Conservation (phyloP, 192 early-diverging fungal genomes). For the Chytriomyces hyalinus region DNA sequence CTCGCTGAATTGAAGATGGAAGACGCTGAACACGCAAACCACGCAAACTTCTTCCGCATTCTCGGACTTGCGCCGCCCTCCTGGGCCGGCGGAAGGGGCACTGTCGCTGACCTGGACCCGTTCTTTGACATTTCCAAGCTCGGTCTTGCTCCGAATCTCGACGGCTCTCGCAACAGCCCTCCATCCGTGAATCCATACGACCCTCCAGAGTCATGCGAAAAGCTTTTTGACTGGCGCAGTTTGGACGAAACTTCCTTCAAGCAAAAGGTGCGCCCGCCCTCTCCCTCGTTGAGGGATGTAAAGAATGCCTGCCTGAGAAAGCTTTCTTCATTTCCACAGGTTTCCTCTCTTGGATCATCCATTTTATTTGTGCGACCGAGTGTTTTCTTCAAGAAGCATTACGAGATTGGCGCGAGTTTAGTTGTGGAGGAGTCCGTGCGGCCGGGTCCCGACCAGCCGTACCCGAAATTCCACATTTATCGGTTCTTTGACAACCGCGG, state of each 20-base stretch:
- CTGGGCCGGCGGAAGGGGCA: not conserved
- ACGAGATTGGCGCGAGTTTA: conserved; percentile 1
- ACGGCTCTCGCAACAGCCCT: not conserved
- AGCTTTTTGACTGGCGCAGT: not conserved
- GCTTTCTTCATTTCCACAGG: too few relatives aligned
- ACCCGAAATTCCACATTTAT: conserved; percentile 4
- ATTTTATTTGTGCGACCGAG: not conserved
- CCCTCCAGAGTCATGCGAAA: too few relatives aligned
- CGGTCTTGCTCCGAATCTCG: not conserved
- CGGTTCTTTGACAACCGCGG: not conserved
- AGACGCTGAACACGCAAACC: not conserved
- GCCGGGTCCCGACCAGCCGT: not conserved
- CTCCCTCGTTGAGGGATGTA: too few relatives aligned
- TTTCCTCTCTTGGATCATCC: conserved; percentile 1
- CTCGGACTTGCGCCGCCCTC: not conserved
- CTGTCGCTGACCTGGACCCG: not conserved
- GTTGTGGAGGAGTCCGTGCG: not conserved
- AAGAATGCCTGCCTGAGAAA: too few relatives aligned
- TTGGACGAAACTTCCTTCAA: not conserved
- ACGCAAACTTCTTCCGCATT: conserved; percentile 12
- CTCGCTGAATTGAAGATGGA: not conserved
- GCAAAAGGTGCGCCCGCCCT: not conserved
- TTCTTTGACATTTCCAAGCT: conserved; percentile 4
- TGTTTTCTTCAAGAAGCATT: conserved; percentile 4
- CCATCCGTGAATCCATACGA: not conserved